These are phyloP conservation scores for Trichoderma koningiopsis DNA, from an alignment of 2,329 filamentous ascomycete genomes.

Conservation along the genomic window DNA sequence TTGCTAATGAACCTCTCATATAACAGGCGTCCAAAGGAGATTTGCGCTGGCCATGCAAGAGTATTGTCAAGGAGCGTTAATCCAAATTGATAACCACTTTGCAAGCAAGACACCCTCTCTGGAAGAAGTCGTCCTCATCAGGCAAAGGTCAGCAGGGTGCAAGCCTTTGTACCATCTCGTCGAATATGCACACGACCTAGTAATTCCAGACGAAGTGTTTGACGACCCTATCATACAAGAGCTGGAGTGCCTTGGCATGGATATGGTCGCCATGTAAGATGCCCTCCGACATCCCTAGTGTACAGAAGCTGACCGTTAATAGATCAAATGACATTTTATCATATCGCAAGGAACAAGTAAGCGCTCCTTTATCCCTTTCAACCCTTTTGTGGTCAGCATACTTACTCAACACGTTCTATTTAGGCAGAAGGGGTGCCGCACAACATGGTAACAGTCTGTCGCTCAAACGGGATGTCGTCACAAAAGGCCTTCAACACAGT, in stretches of 20 bases:
- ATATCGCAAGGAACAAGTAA: slow-evolving; percentile 31
- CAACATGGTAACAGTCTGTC: slow-evolving; percentile 31
- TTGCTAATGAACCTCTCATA: not conserved
- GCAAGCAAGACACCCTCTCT: slow-evolving; percentile 25
- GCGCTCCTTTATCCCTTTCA: not conserved
- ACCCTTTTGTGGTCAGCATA: not conserved
- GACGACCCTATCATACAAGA: slow-evolving; percentile 28
- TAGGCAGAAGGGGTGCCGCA: slow-evolving; percentile 29
- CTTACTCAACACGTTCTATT: not conserved
- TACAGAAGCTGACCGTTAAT: not conserved
- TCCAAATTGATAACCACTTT: slow-evolving; percentile 28
- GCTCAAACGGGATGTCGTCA: slow-evolving; percentile 26
- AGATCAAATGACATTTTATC: slow-evolving; percentile 33
- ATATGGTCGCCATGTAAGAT: slow-evolving; percentile 33
- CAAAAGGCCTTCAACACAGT: slow-evolving; percentile 32
- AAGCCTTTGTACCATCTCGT: slow-evolving; percentile 31
- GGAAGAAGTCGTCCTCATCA: slow-evolving; percentile 29
- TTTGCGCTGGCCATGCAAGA: slow-evolving; percentile 29
- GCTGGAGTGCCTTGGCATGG: slow-evolving; percentile 30
- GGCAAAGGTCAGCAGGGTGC: slow-evolving; percentile 29
- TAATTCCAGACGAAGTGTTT: slow-evolving; percentile 31
- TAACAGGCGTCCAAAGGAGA: slow-evolving; percentile 28
- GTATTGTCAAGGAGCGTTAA: slow-evolving; percentile 29
- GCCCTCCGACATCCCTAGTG: not conserved
- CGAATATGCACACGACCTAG: slow-evolving; percentile 31